A percentile compares a stretch with the other conserved stretches of the same genome.
These are phyloP conservation scores for Trametes pubescens DNA, from an alignment of 1,284 basidiomycete genomes.

Conservation along the genomic window DNA sequence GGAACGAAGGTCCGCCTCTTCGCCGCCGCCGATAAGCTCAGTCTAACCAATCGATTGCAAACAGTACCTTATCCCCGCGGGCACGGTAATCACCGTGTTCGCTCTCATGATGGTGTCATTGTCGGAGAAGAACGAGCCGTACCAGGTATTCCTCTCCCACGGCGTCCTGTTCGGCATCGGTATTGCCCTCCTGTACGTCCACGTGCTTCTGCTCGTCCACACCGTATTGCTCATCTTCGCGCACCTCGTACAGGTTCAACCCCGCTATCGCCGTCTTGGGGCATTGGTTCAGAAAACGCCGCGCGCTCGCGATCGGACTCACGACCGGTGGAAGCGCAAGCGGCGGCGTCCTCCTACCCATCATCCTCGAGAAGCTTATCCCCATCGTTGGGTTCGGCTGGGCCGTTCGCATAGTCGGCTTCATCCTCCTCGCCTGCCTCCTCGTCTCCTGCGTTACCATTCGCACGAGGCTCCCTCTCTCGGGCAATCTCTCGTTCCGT, in stretches of 20 bases:
- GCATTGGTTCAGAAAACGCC: slow-evolving; percentile 49
- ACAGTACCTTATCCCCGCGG: slow-evolving; percentile 43
- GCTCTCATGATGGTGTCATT: slow-evolving; percentile 47
- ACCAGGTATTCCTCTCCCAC: slow-evolving; percentile 49
- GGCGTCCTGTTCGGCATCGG: slow-evolving; percentile 46
- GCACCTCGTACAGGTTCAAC: slow-evolving; percentile 21
- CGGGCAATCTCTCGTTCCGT: slow-evolving; percentile 26
- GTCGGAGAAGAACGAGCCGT: slow-evolving; percentile 42
- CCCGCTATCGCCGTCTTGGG: slow-evolving; percentile 29
- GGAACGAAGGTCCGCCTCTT: slow-evolving; percentile 27
- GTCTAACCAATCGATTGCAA: not conserved
- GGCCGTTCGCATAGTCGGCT: slow-evolving; percentile 52
- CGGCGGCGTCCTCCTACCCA: slow-evolving; percentile 74
- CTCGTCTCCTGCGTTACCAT: slow-evolving; percentile 39
- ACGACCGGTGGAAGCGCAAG: slow-evolving; percentile 38
- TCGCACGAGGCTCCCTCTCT: slow-evolving; percentile 25
- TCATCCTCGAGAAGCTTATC: slow-evolving; percentile 68
- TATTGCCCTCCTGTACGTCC: slow-evolving; percentile 42
- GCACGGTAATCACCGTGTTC: slow-evolving; percentile 43
- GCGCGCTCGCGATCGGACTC: slow-evolving; percentile 36
- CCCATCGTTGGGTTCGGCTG: slow-evolving; percentile 63
- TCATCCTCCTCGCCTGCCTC: slow-evolving; percentile 44
- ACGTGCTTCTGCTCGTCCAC: no score
- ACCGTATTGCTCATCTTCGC: fast-evolving
- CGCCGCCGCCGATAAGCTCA: not conserved